Percentiles rank a stretch among this genome's conserved stretches.
Evolutionary conservation across 2,329 filamentous ascomycete species (phyloP).

Genomic region (Penicillium sp.): DNA sequence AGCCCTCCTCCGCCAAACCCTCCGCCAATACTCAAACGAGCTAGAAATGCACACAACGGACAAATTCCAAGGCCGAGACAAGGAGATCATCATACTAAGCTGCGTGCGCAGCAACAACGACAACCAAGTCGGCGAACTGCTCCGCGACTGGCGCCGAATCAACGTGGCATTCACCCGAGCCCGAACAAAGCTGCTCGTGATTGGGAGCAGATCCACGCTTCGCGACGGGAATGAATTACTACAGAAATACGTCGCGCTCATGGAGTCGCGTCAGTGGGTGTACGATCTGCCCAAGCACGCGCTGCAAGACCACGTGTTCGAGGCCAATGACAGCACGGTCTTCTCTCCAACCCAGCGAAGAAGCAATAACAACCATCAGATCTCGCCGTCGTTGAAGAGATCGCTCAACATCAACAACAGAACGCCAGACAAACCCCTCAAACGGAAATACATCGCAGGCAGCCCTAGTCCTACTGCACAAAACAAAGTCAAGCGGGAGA

Average conservation of each 20-base stretch:
- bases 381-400: slow-evolving; percentile 1
- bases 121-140: slow-evolving; percentile 78
- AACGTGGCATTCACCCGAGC: slow-evolving; percentile 95
- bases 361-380: slow-evolving; percentile 10
- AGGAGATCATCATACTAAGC: slow-evolving; percentile 82
- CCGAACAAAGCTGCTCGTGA: slow-evolving; percentile 82
- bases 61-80: slow-evolving; percentile 93
- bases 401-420: slow-evolving; percentile 12
- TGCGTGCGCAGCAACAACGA: slow-evolving; percentile 84
- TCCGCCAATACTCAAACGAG: slow-evolving; percentile 56
- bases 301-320: slow-evolving; percentile 65
- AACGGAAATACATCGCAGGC: slow-evolving; percentile 16
- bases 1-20: slow-evolving; percentile 69
- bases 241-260: slow-evolving; percentile 68
- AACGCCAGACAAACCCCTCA: slow-evolving; percentile 18
- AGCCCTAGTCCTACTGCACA: slow-evolving; percentile 19
- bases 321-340: slow-evolving; percentile 30
- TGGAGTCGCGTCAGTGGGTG: slow-evolving; percentile 75
- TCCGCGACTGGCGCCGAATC: slow-evolving; percentile 87
- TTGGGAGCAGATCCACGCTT: slow-evolving; percentile 80
- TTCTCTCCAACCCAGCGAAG: slow-evolving; percentile 20
- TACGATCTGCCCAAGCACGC: slow-evolving; percentile 66
- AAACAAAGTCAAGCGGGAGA: slow-evolving; percentile 31
- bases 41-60: slow-evolving; percentile 97
- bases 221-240: slow-evolving; percentile 67